Evolutionary conservation across 306 rosid species (phyloP), one percentile per base, ranked within the genome.

Genomic region (Malus sylvestris): DNA sequence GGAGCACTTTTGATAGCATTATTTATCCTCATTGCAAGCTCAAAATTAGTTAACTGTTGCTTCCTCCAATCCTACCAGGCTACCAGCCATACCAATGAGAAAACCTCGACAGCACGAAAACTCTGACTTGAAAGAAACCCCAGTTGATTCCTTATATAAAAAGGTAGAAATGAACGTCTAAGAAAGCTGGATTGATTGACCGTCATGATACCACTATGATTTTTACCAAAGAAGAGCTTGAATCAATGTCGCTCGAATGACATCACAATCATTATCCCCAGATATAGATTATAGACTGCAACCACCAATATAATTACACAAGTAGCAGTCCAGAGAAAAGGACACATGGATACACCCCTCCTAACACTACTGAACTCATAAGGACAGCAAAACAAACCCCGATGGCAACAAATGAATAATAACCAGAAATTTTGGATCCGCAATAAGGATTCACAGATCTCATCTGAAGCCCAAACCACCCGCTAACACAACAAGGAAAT

Each of bases 11-110:
- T 70, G 60, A 71, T 79, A 77, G 72, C 81, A 76, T 76, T 75
- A 79, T 87, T 76, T 75, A 82, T 78, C 84, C 70, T 75, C 80
- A 83, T 77, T 67, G 79, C 88, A 85, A 83, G 85, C 85, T 69
- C 82, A 78, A 62, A 72, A 76, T 65, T 68, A 73, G 81, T 76
- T 73, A 72, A 74, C 60, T 70, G 29, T 70, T 35, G 72, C 82
- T 72, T 85, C 85, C 70, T 77, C 78, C 83, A 45, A 68, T 68
- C 66, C 80, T 42, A 79, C 80, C 82, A 80, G 62, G 58, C 71
- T 42, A 79, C 80, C 82, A 80, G 62, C 58, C 71, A 57, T 71
- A 74, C 76, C 77, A 71, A 80, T 70, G 72, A 35, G 71, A 70
- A 75, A 83, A 75, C 76, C 88, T 78, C 73, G 71, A 75, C 66